A percentile compares a stretch with the other conserved stretches of the same genome.
These are phyloP conservation scores for Silybum marianum DNA, from an alignment of 129 eudicot genomes.

Conservation along the genomic window DNA sequence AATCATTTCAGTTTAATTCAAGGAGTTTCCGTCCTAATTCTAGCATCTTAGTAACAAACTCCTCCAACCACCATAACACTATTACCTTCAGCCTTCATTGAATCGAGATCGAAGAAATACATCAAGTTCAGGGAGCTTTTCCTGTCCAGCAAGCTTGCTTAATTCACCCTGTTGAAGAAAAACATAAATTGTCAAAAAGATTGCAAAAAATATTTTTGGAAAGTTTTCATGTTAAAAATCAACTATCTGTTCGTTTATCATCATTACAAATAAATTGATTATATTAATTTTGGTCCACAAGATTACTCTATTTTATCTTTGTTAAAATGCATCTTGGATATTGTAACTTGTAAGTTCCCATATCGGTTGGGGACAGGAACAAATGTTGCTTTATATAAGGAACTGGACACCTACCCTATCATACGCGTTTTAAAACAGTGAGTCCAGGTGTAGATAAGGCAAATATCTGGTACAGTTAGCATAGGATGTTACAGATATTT, in stretches of 20 bases:
- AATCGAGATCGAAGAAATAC: background rate
- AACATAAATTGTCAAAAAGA: background rate
- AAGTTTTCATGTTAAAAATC: background rate
- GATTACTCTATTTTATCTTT: background rate
- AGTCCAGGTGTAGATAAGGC: too few species aligned
- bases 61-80: background rate
- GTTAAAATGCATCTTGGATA: background rate
- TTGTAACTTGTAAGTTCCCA: too few species aligned
- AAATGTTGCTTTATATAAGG: too few species aligned
- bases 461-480: too few species aligned
- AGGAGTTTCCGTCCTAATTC: background rate
- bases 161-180: background rate
- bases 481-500: background rate
- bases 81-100: background rate
- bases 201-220: background rate
- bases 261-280: background rate
- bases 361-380: too few species aligned
- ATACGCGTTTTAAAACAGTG: too few species aligned
- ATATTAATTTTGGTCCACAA: background rate
- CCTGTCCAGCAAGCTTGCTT: background rate
- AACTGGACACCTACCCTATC: too few species aligned
- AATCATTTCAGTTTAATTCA: background rate
- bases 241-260: background rate
- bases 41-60: background rate
- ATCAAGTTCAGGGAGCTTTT: background rate